Evolutionary conservation across 2,329 filamentous ascomycete species (phyloP).

Genomic region (Penicillium sclerotiorum): DNA sequence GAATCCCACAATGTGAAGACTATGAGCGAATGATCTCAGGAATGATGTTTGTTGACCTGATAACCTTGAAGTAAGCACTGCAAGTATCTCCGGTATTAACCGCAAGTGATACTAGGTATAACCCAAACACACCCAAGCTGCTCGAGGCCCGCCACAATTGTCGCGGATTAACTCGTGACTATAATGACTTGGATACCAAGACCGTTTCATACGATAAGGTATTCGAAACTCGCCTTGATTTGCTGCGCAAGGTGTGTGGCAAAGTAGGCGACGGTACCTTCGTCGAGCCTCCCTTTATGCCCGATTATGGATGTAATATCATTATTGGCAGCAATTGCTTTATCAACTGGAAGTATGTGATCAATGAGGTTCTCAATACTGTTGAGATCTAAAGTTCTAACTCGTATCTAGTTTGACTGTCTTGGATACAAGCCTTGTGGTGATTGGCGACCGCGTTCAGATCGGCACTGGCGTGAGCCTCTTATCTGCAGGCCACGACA

Average conservation of each 20-base stretch:
- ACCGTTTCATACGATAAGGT: constrained; percentile 31
- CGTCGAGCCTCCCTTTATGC: constrained; percentile 34
- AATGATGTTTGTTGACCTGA: constrained; percentile 31
- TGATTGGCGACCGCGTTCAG: constrained; percentile 57
- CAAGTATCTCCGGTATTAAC: too few relatives aligned
- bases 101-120: too few relatives aligned
- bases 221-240: constrained; percentile 26
- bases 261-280: constrained; percentile 32
- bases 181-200: constrained; percentile 33
- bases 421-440: constrained; percentile 56
- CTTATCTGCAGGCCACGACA: constrained; percentile 57
- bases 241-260: constrained; percentile 32
- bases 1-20: constrained; percentile 36
- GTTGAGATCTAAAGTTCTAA: neutral
- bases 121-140: constrained; percentile 29
- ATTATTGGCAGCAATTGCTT: constrained; percentile 35
- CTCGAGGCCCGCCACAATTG: constrained; percentile 33
- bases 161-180: constrained; percentile 30
- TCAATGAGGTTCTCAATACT: neutral
- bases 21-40: constrained; percentile 41
- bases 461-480: constrained; percentile 58
- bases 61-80: too few relatives aligned
- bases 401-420: constrained; percentile 54
- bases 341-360: constrained; percentile 38
- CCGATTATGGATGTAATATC: constrained; percentile 39